Evolutionary conservation across 2,329 filamentous ascomycete genomes (phyloP).

Genomic region (Taxawa tesnikishii): DNA sequence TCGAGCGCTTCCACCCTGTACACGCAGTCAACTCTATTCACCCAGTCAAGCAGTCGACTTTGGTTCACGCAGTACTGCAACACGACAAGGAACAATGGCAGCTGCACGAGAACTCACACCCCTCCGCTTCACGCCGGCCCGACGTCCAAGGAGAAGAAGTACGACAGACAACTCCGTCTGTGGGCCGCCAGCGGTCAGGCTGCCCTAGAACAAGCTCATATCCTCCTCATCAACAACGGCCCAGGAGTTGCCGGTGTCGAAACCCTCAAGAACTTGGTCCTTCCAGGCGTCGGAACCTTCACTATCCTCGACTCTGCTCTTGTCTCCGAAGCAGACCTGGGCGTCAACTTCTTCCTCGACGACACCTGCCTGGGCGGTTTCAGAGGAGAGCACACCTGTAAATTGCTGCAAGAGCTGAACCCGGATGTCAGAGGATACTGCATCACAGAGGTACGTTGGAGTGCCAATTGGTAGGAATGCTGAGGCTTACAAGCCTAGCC

Average conservation of each 20-base stretch:
- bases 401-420: constrained; percentile 75
- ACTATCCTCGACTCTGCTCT: constrained; percentile 72
- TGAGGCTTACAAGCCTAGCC: constrained; percentile 28
- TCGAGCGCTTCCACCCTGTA: no score
- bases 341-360: constrained; percentile 94
- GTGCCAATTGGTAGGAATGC: constrained; percentile 17
- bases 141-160: constrained; percentile 56
- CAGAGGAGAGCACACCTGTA: constrained; percentile 65
- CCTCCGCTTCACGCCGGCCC: constrained; percentile 35
- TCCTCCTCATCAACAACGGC: constrained; percentile 82
- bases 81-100: constrained; percentile 9
- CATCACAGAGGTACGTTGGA: constrained; percentile 37
- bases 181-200: constrained; percentile 91
- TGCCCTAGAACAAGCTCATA: constrained; percentile 78
- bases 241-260: constrained; percentile 82
- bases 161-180: constrained; percentile 86
- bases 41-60: no score
- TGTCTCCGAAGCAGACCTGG: constrained; percentile 74
- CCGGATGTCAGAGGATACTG: constrained; percentile 77
- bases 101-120: constrained; percentile 20
- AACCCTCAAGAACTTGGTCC: constrained; percentile 89
- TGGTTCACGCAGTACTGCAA: no score
- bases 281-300: constrained; percentile 84
- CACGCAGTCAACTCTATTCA: no score
- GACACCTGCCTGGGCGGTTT: constrained; percentile 62